Conservation (phyloP, 2,329 filamentous ascomycete genomes). For the Fusarium piperis region DNA sequence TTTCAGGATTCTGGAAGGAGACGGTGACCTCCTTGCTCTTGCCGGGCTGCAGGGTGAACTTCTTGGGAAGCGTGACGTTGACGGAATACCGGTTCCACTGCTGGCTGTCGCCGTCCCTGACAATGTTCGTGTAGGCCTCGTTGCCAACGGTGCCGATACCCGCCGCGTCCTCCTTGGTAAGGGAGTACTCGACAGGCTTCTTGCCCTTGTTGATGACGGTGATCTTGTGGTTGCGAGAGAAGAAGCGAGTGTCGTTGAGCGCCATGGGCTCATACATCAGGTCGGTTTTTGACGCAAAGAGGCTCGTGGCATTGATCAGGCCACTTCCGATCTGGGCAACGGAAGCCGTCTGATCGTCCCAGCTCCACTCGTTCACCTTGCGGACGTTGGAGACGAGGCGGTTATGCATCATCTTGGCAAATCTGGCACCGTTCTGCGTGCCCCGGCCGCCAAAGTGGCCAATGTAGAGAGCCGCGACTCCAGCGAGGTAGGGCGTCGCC, state of each 20-base stretch:
- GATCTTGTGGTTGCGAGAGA: conserved; percentile 35
- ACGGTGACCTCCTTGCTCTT: conserved; percentile 2
- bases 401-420: neutral
- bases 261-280: conserved; percentile 52
- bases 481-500: neutral
- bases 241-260: conserved; percentile 56
- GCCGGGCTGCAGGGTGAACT: conserved; percentile 6
- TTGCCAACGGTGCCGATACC: neutral
- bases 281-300: conserved; percentile 49
- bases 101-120: neutral
- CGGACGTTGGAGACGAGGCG: neutral
- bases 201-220: conserved; percentile 12
- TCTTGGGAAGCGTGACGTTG: conserved; percentile 9
- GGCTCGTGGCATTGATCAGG: conserved; percentile 43
- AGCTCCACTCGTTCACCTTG: neutral
- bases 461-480: neutral
- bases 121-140: neutral
- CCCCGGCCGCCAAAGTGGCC: neutral
- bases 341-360: neutral
- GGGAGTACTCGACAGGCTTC: conserved; percentile 1
- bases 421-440: neutral
- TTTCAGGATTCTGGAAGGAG: neutral
- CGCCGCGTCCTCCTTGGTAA: conserved; percentile 3
- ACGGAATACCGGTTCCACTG: neutral
- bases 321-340: neutral